Base-by-base conservation (phyloP, 1,284 basidiomycete species). In the Malassezia slooffiae region DNA sequence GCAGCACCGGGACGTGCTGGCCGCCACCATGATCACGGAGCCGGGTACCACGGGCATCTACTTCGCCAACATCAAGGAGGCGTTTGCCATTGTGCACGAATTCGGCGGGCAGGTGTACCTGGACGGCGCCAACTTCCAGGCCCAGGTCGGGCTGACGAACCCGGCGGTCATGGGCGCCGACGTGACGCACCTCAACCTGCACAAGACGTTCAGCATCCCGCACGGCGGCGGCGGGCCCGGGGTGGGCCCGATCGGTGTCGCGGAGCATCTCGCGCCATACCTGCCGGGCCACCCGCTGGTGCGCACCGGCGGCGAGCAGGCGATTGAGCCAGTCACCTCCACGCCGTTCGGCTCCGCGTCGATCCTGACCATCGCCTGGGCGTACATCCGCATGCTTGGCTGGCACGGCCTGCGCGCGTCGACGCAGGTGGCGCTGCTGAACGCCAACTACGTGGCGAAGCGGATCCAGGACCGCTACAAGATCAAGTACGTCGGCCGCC, bases 151-250 rank as follows among this genome's bases (percentile, higher is more conserved):
- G 20, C 70, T 96, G 43, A 96, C 91, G 17, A 89, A 88, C 68
- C 88, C 91, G n/a, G 87, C 85, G 4, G 82, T 79, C 24, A 93
- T 90, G 65, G 91, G 91, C 39, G 91, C 89, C 44, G 91, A 97
- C 71, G 89, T 97, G 30, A 93, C 88, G 65, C 91, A 97, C 71
- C 77, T 96, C 75, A 97, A 97, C 74, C 74, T 97, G 38, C 91
- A 97, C 77, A 96, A 96, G 74, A 89, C 87, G 0, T 89, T 90
- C 63, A 81, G 84, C 6, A 90, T 90, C 67, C 93, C 91, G 21
- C 91, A 97, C 70, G 91, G 91, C 50, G 91, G 91, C 44, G 91
- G 91, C 50, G 91, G 91, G 47, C 91, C 93, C 39, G 91, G 91
- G 58, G 82, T 89, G 43, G 87, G 87, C 31, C 91, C 91, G 20